A percentile compares a stretch with the other conserved stretches of the same genome.
These are phyloP conservation scores for Ailanthus altissimus DNA, from an alignment of 345 rosid species.

Conservation along the genomic window DNA sequence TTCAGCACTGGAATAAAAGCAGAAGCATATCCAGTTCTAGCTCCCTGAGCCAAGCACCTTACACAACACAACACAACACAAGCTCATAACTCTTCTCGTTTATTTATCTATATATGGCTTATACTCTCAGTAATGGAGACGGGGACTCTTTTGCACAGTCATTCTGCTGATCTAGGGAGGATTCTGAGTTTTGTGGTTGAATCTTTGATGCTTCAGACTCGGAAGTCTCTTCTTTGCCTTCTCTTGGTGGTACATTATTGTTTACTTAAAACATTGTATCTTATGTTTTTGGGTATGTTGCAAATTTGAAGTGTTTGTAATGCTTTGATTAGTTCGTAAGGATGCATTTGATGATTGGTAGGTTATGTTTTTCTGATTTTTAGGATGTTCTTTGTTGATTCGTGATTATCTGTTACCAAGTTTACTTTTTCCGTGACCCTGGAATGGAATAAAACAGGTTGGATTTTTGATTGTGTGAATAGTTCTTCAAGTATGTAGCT, in stretches of 20 bases:
- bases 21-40: not conserved
- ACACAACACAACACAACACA: not conserved
- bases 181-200: not conserved
- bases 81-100: not conserved
- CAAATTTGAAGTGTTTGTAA: not conserved
- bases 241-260: constrained; percentile 9
- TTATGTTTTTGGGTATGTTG: not conserved
- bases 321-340: not conserved
- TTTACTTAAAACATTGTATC: not conserved
- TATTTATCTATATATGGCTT: not conserved
- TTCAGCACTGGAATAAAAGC: not conserved
- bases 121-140: not conserved
- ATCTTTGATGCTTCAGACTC: not conserved
- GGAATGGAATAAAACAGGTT: not conserved
- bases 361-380: not conserved
- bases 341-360: not conserved
- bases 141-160: not conserved
- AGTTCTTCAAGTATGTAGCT: not conserved
- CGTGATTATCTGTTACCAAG: not conserved
- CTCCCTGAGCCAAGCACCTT: not conserved
- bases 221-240: constrained; percentile 12
- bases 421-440: not conserved
- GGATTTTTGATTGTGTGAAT: not conserved
- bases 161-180: not conserved
- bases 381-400: not conserved